These are phyloP conservation scores for Litsea cubeba DNA, from an alignment of 164 flowering plant genomes.

Conservation along the genomic window DNA sequence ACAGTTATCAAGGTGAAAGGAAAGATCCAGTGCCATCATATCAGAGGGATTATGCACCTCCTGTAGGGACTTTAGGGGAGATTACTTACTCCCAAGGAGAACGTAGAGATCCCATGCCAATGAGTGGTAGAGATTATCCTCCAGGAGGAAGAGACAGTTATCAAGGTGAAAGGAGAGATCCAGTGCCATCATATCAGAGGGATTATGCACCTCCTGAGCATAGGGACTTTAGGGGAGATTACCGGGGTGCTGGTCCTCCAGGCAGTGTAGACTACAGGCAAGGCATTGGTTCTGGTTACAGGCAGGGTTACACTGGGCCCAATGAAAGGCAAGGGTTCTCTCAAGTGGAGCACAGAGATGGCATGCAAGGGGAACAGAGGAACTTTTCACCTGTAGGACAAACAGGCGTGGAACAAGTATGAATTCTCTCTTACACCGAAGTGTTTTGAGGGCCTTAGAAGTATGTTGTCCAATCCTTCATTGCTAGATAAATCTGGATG, in stretches of 20 bases:
- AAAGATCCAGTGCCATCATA: conserved; percentile 22
- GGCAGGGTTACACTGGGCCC: conserved; percentile 22
- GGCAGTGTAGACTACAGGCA: conserved; percentile 22
- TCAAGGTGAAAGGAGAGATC: conserved; percentile 7
- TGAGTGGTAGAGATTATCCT: conserved; percentile 1
- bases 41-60: conserved; percentile 25
- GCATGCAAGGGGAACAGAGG: conserved; percentile 23
- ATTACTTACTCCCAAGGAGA: conserved; percentile 9
- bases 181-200: conserved; percentile 23
- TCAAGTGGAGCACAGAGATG: conserved; percentile 19
- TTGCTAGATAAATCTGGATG: too few relatives aligned
- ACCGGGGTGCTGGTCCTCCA: conserved; percentile 16
- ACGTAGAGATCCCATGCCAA: conserved; percentile 18
- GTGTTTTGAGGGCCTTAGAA: too few relatives aligned
- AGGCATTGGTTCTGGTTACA: conserved; percentile 19
- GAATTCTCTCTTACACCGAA: neutral
- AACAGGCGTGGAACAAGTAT: conserved; percentile 22
- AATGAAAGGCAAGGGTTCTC: conserved; percentile 23
- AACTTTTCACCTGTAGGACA: conserved; percentile 21
- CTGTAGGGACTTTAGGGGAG: conserved; percentile 22
- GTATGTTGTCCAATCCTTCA: too few relatives aligned
- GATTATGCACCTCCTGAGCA: conserved; percentile 23
- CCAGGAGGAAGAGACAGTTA: conserved; percentile 4
- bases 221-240: conserved; percentile 19
- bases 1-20: conserved; percentile 6